These are phyloP conservation scores for Peronospora belbahrii DNA, from an alignment of 352 stramenopile genomes.

Conservation along the genomic window DNA sequence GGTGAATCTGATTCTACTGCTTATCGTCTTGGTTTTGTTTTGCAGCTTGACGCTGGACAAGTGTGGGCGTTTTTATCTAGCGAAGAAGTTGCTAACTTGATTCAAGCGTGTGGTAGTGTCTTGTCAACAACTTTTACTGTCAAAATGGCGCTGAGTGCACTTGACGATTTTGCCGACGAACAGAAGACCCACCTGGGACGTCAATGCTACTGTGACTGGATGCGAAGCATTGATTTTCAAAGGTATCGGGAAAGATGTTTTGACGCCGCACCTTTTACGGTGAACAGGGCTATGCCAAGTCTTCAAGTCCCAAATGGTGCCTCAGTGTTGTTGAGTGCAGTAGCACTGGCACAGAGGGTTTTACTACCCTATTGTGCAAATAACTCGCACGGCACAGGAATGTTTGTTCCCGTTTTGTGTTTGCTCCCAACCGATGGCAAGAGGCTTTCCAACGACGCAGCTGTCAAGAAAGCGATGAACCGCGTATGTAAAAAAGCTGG, in stretches of 20 bases:
- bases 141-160: not conserved
- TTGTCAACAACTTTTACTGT: constrained; percentile 1
- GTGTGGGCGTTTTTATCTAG: not conserved
- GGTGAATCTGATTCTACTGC: not conserved
- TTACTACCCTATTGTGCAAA: not conserved
- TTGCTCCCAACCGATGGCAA: too few relatives aligned
- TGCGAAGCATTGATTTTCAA: constrained; percentile 6
- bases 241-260: not conserved
- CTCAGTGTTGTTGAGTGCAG: not conserved
- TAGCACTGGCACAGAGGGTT: not conserved
- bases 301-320: not conserved
- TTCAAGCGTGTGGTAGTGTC: not conserved
- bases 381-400: too few relatives aligned
- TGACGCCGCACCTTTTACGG: not conserved
- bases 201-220: constrained; percentile 14
- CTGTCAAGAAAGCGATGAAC: constrained; percentile 4
- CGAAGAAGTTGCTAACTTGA: not conserved
- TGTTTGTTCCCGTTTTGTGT: too few relatives aligned
- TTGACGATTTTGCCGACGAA: constrained; percentile 3
- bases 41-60: constrained; percentile 1
- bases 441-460: not conserved
- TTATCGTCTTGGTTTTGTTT: not conserved
- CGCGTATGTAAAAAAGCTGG: not conserved
- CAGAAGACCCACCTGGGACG: constrained; percentile 7
- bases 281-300: not conserved